These are phyloP conservation scores for Edaphochlamys debaryana DNA, from an alignment of 139 green algal species.

Conservation along the genomic window DNA sequence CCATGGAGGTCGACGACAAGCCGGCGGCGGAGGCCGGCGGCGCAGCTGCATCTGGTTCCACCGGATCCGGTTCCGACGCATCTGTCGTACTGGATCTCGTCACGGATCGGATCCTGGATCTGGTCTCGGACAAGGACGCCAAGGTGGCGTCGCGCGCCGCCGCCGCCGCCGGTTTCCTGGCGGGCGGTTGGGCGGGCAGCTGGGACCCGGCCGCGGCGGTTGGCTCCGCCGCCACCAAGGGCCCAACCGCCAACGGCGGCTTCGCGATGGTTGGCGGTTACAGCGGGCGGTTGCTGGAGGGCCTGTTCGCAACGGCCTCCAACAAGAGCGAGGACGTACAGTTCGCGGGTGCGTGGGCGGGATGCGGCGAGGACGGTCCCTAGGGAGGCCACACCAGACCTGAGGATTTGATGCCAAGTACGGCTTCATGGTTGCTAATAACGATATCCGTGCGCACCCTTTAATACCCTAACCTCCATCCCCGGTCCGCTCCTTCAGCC, in stretches of 20 bases:
- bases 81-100: constrained; percentile 60
- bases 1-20: neutral
- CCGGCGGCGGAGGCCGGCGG: no score
- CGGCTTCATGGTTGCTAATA: no score
- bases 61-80: no score
- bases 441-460: no score
- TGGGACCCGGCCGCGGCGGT: neutral
- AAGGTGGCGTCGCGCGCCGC: constrained; percentile 53
- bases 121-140: constrained; percentile 55
- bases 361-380: no score
- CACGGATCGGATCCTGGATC: neutral
- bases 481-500: no score
- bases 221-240: neutral
- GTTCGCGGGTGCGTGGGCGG: constrained; percentile 54
- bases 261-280: neutral
- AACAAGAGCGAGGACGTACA: constrained; percentile 79
- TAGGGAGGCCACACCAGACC: no score
- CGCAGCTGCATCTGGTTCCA: constrained; percentile 54
- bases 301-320: constrained; percentile 57
- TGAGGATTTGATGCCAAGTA: no score
- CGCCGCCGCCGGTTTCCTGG: constrained; percentile 9
- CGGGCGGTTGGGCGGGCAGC: constrained; percentile 7
- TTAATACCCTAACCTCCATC: no score
- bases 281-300: constrained; percentile 1
- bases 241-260: neutral